These are phyloP conservation scores for Theileria parva DNA, from an alignment of 169 alveolate genomes.

Conservation along the genomic window DNA sequence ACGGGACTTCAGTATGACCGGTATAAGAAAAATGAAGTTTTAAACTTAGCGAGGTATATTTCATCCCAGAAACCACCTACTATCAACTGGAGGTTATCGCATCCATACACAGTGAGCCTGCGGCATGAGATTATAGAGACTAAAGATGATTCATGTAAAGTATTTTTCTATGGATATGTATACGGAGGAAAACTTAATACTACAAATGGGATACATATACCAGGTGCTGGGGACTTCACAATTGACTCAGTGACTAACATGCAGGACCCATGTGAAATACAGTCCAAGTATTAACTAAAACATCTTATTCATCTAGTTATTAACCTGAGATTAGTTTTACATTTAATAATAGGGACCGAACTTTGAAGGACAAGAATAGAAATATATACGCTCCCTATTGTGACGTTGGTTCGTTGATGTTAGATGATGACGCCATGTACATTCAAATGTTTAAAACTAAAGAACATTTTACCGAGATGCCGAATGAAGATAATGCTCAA, in stretches of 20 bases:
- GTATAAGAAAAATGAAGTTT: constrained; percentile 91
- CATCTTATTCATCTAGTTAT: not conserved
- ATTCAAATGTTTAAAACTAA: constrained; percentile 94
- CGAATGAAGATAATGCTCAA: constrained; percentile 39
- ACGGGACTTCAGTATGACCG: constrained; percentile 92
- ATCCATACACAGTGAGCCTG: constrained; percentile 94
- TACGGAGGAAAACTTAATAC: constrained; percentile 88
- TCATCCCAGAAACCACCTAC: constrained; percentile 89
- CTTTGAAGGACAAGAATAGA: constrained; percentile 92
- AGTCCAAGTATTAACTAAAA: constrained; percentile 64
- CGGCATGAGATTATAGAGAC: constrained; percentile 84
- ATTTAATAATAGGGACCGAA: constrained; percentile 73
- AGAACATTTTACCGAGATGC: constrained; percentile 85
- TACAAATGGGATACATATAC: constrained; percentile 83
- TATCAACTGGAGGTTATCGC: constrained; percentile 93
- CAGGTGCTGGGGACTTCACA: constrained; percentile 90
- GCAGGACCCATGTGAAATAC: constrained; percentile 86
- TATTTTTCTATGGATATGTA: constrained; percentile 93
- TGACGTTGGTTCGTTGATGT: constrained; percentile 92
- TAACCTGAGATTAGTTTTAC: constrained; percentile 14
- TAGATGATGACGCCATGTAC: constrained; percentile 96
- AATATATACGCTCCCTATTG: constrained; percentile 97
- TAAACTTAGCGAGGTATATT: constrained; percentile 92
- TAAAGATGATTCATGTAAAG: constrained; percentile 41
- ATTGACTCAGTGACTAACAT: constrained; percentile 72